phyloP scores from a whole-genome alignment of 228 moss, liverwort and hornwort species.

The Sphagnum magellanicum region DNA sequence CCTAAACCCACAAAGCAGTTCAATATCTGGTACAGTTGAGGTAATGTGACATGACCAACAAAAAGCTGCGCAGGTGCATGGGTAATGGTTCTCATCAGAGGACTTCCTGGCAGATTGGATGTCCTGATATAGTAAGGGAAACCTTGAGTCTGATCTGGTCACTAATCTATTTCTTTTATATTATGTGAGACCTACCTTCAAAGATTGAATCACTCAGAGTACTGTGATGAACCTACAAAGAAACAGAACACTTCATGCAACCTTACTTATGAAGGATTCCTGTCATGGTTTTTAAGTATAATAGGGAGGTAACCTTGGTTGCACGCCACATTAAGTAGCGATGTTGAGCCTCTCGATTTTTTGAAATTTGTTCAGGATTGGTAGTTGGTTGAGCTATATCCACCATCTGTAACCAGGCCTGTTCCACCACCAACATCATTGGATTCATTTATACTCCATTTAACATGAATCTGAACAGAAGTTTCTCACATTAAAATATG shows the following conservation, averaged over 20 bases:
- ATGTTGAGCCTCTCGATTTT: conserved; percentile 76
- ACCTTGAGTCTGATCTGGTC: background rate
- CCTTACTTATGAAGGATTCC: no score
- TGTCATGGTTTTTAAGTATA: background rate
- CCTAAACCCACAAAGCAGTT: no score
- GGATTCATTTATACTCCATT: background rate
- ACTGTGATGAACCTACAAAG: background rate
- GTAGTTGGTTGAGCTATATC: conserved; percentile 46
- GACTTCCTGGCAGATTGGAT: background rate
- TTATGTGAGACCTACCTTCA: no score
- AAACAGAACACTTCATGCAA: background rate
- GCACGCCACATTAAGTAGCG: conserved; percentile 89
- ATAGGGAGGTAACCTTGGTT: conserved; percentile 48
- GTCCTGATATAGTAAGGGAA: background rate
- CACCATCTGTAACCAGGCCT: conserved; percentile 85
- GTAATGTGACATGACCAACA: background rate
- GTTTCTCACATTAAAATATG: background rate
- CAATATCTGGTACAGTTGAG: background rate
- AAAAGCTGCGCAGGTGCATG: background rate
- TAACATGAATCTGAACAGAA: background rate
- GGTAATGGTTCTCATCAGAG: background rate
- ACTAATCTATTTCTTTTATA: no score
- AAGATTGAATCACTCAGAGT: no score
- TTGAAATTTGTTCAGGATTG: conserved; percentile 40
- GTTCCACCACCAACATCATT: conserved; percentile 3